Conservation (phyloP, 768 basidiomycete species). For the Leccinum variicolor region DNA sequence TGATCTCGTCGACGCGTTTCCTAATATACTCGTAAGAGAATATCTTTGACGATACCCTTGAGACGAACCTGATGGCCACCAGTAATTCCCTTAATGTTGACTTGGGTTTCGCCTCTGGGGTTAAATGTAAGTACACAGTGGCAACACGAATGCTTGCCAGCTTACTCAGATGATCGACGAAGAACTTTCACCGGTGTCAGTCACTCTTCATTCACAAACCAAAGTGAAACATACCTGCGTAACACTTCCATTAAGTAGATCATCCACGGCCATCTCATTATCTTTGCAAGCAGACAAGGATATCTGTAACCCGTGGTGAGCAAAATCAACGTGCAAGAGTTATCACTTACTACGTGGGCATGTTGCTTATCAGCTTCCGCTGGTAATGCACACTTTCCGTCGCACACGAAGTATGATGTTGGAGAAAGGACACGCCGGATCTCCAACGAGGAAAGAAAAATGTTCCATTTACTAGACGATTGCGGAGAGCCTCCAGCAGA, state of each 20-base stretch:
- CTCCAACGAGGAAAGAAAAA: slow-evolving; percentile 6
- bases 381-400: slow-evolving; percentile 15
- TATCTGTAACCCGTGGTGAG: slow-evolving; percentile 15
- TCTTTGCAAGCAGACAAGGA: slow-evolving; percentile 30
- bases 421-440: slow-evolving; percentile 22
- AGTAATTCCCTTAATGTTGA: slow-evolving; percentile 25
- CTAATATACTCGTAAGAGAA: slow-evolving; percentile 3
- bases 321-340: not conserved
- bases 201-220: not conserved
- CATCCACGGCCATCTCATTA: slow-evolving; percentile 23
- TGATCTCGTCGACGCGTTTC: slow-evolving; percentile 14
- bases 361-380: not conserved
- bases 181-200: slow-evolving; percentile 22
- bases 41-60: not conserved
- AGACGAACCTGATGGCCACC: slow-evolving; percentile 21
- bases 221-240: slow-evolving; percentile 14
- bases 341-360: slow-evolving; percentile 25
- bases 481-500: slow-evolving; percentile 19
- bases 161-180: slow-evolving; percentile 27
- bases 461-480: slow-evolving; percentile 10
- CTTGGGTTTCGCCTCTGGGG: slow-evolving; percentile 17
- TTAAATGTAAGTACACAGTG: not conserved
- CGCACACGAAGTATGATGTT: slow-evolving; percentile 9
- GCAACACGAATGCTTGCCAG: not conserved
- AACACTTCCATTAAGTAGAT: slow-evolving; percentile 12